Evolutionary conservation across 2,329 filamentous ascomycete genomes (phyloP), one percentile per base, ranked within the genome.

Genomic region (Talaromyces verruculosus): DNA sequence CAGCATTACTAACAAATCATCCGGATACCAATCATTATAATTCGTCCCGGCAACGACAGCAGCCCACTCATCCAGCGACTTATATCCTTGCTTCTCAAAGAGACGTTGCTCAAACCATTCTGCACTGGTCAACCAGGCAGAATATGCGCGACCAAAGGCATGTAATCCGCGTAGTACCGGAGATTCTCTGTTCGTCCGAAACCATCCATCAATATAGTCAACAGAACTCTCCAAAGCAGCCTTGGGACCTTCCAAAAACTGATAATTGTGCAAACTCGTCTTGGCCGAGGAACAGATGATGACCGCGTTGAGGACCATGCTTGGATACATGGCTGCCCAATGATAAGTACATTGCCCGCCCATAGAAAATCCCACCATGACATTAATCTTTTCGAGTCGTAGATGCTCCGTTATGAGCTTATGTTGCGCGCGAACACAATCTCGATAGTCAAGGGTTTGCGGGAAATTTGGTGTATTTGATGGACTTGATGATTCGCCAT

Each of bases 311-410:
- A 71, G 73, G 2, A 82, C 69, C 61, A 82, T 74, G 10, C 74
- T 70, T 0, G 81, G 80, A 66, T 83, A 77, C 78, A 83, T 81
- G 13, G 75, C 71, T 1, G 74, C 71, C 81, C 81, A 84, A 69
- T 84, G 74, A 67, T 84, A 84, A 1, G 80, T 73, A 60, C 80
- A 79, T 69, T 84, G 82, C 1, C 81, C 82, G 13, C 79, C 82
- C 82, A 84, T 84, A n/a, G 79, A 81, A 71, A 84, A 84, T 0
- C 82, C 82, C 2, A 82, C 64, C 10, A 83, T 72, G 4, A 79
- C 76, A 68, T 83, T 78, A 5, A 84, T 64, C 1, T 66, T 59
- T 28, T 67, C 39, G 25, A 82, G 69, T 1, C 69, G 65, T 0
- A 83, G 69, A 45, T 80, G 75, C 30, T 75, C 63, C 1, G 72